Percentiles rank a stretch among this genome's conserved stretches.
Evolutionary conservation across 306 rosid genomes (phyloP).

Genomic region (Calophaca sinica): DNA sequence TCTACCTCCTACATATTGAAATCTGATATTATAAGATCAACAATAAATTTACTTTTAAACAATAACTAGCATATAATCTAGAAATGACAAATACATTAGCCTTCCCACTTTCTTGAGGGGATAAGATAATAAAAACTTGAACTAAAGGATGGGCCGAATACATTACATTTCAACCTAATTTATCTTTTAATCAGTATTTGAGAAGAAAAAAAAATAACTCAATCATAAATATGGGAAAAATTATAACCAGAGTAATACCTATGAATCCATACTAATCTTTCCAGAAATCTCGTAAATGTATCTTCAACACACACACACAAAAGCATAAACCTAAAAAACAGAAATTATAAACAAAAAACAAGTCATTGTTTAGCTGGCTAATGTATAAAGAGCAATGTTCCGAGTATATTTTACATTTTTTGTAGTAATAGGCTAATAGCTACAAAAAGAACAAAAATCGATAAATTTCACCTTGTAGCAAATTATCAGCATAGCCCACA

Average conservation of each 20-base stretch:
- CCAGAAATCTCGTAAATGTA: too few species aligned
- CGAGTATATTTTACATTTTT: too few species aligned
- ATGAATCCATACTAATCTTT: too few species aligned
- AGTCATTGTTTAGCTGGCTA: too few species aligned
- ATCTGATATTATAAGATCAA: too few species aligned
- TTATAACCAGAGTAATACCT: background rate
- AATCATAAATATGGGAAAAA: background rate
- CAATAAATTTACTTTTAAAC: background rate
- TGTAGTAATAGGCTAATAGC: too few species aligned
- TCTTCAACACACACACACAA: too few species aligned
- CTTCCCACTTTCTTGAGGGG: too few species aligned
- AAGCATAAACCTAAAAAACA: too few species aligned
- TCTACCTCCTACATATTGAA: too few species aligned
- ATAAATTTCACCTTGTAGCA: background rate
- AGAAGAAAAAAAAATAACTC: background rate
- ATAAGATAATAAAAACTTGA: background rate
- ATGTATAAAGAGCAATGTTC: too few species aligned
- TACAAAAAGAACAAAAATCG: background rate
- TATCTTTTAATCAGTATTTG: background rate
- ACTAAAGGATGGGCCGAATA: background rate
- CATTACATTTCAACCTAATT: slow-evolving; percentile 10
- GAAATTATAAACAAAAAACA: too few species aligned
- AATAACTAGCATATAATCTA: slow-evolving; percentile 27
- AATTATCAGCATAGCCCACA: slow-evolving; percentile 16
- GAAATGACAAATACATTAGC: slow-evolving; percentile 1